Conservation (phyloP, 768 basidiomycete genomes). For the Tricholoma saponaceum region DNA sequence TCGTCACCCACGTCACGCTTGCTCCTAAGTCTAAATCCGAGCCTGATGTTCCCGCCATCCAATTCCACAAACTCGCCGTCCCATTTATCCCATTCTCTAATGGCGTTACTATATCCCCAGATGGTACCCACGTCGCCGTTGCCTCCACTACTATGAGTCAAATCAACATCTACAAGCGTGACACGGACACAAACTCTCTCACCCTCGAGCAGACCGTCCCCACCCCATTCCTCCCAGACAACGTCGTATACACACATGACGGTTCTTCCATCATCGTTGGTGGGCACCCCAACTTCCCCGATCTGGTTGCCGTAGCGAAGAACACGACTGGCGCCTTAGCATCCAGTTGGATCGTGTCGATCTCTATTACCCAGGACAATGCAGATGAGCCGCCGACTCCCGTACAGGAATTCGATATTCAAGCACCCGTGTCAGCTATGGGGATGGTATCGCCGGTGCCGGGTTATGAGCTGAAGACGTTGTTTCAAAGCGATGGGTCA, state of each 20-base stretch:
- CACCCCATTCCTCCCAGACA: constrained; percentile 62
- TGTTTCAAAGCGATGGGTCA: constrained; percentile 75
- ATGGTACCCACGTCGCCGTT: constrained; percentile 48
- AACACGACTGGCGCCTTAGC: constrained; percentile 35
- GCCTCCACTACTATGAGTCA: constrained; percentile 46
- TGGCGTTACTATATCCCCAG: constrained; percentile 57
- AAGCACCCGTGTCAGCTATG: constrained; percentile 46
- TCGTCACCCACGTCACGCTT: constrained; percentile 53
- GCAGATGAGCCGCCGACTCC: constrained; percentile 1
- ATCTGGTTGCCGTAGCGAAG: constrained; percentile 40
- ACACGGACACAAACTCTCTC: constrained; percentile 41
- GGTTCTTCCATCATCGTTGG: constrained; percentile 48
- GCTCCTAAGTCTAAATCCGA: constrained; percentile 19
- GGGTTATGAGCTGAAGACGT: constrained; percentile 45
- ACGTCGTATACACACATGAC: constrained; percentile 48
- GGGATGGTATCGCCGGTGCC: constrained; percentile 31
- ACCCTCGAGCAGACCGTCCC: constrained; percentile 31
- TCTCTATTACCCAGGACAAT: constrained; percentile 25
- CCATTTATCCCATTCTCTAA: constrained; percentile 63
- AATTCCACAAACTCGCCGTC: constrained; percentile 35
- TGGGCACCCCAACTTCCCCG: constrained; percentile 64
- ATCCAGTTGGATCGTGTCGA: constrained; percentile 57
- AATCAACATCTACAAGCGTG: constrained; percentile 50
- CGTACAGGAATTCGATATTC: constrained; percentile 29
- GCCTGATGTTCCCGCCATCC: constrained; percentile 18